Base-by-base conservation (phyloP, 1,284 basidiomycete genomes). In the Puccinia polysora region DNA sequence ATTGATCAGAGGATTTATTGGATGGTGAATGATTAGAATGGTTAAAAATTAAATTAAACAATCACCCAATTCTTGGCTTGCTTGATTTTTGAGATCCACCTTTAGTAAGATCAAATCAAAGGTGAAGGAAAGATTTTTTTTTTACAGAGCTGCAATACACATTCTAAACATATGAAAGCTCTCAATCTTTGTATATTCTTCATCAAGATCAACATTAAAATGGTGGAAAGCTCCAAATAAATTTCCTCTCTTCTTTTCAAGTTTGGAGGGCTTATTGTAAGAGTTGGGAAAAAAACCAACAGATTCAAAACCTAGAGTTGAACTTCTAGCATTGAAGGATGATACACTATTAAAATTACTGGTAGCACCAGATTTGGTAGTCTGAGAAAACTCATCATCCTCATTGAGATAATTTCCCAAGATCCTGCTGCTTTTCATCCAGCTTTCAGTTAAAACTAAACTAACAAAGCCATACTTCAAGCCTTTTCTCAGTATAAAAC, bases 321-420 rank as follows among this genome's bases (percentile, higher is more conserved):
- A 64, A n/a, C 53, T 62, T 25, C 18, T 73, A 73, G 50, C 77
- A 7, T 75, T 76, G 45, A 79, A 78, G 10, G 77, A 75, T 2
- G 78, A 76, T 8, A 79, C 75, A 47, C 77, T 78, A 56, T 78
- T 77, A 14, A 76, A 25, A n/a, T 77, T 49, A 43, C 74, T 75
- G 7, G 78, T 79, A 34, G 78, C 78, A 7, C 78, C 78, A 10
- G 74, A 75, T 59, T 75, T 75, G 28, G 78, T 79, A 30, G 78
- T 77, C 28, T 76, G 75, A 2, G 76, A 75, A 20, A 75, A 76
- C 14, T 74, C 75, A n/a, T 76, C 75, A 45, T 77, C 76, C 15
- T 75, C 76, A 20, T 76, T 76, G 12, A 77, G 74, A 45, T 75
- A 74, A 55, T 78, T 77, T 25, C 72, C 74, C 63, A 50, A 60